Conservation (phyloP, 2,329 filamentous ascomycete species). For the Allantophomopsis cytisporea region DNA sequence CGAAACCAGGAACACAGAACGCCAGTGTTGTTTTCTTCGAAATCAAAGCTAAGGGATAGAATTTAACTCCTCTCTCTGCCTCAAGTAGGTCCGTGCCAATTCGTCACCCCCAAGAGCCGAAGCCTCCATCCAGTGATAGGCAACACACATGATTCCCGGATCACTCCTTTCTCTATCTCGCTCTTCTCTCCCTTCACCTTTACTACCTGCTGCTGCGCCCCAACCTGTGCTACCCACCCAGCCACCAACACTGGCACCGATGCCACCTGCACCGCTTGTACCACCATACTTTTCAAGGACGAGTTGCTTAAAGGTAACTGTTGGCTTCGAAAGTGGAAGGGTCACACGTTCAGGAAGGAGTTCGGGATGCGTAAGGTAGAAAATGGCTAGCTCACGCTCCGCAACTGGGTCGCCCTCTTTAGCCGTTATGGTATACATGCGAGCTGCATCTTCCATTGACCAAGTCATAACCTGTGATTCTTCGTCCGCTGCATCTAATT, state of each 20-base stretch:
- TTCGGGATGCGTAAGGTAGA: slow-evolving; percentile 87
- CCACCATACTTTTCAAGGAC: slow-evolving; percentile 60
- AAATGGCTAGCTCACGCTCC: slow-evolving; percentile 82
- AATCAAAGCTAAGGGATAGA: slow-evolving; percentile 11
- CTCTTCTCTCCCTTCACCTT: slow-evolving; percentile 29
- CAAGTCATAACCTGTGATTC: slow-evolving; percentile 38
- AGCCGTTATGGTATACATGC: slow-evolving; percentile 85
- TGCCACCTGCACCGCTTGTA: slow-evolving; percentile 18
- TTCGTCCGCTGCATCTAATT: background rate
- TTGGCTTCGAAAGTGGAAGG: slow-evolving; percentile 68
- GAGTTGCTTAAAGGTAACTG: slow-evolving; percentile 82
- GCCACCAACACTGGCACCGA: slow-evolving; percentile 13
- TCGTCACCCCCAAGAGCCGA: slow-evolving; percentile 78
- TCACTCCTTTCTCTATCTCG: slow-evolving; percentile 56
- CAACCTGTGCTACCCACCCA: slow-evolving; percentile 5
- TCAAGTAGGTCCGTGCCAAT: slow-evolving; percentile 69
- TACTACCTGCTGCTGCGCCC: no score
- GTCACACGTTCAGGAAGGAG: slow-evolving; percentile 65
- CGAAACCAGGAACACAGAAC: no score
- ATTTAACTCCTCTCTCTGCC: slow-evolving; percentile 34
- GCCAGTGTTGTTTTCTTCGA: no score
- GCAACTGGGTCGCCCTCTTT: slow-evolving; percentile 83
- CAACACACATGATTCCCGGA: slow-evolving; percentile 81
- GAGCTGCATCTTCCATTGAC: slow-evolving; percentile 67
- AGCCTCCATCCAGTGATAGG: slow-evolving; percentile 94